A percentile compares a stretch with the other conserved stretches of the same genome.
phyloP scores from a whole-genome alignment of 192 early-diverging fungal genomes.

The Coemansia sp. region DNA sequence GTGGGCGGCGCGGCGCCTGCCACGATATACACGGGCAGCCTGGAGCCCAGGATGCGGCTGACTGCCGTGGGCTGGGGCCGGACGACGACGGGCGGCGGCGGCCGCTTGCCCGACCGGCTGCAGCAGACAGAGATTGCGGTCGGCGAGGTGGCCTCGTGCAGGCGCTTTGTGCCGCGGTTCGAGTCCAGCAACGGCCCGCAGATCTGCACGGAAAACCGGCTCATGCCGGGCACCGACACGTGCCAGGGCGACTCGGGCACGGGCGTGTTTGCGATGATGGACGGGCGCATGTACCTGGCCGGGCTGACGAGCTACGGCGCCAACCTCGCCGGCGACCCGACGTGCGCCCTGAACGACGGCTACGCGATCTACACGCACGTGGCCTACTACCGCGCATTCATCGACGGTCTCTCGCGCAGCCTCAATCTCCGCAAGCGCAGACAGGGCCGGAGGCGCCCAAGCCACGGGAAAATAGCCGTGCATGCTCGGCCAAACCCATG shows the following conservation, averaged over 20 bases:
- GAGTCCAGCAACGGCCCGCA: conserved; percentile 41
- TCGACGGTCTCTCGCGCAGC: background rate
- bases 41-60: conserved; percentile 10
- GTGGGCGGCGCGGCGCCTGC: background rate
- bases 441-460: background rate
- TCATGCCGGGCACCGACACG: conserved; percentile 30
- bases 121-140: conserved; percentile 24
- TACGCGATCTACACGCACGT: conserved; percentile 40
- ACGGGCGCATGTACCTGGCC: conserved; percentile 18
- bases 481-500: too few species aligned
- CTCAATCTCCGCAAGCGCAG: background rate
- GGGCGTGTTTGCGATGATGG: conserved; percentile 16
- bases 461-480: background rate
- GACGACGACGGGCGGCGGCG: conserved; percentile 4
- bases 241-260: conserved; percentile 50
- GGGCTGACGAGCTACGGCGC: conserved; percentile 47
- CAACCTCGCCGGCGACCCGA: conserved; percentile 25
- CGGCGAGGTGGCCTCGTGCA: conserved; percentile 18
- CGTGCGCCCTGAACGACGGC: conserved; percentile 39
- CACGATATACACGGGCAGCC: conserved; percentile 17
- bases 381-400: conserved; percentile 25
- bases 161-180: conserved; percentile 21
- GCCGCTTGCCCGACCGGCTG: conserved; percentile 16
- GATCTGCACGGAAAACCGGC: conserved; percentile 43
- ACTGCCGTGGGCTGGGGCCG: conserved; percentile 40